Evolutionary conservation across 257 asterid genomes (phyloP), one percentile per base, ranked within the genome.

Genomic region (Buddleja alternifolia): DNA sequence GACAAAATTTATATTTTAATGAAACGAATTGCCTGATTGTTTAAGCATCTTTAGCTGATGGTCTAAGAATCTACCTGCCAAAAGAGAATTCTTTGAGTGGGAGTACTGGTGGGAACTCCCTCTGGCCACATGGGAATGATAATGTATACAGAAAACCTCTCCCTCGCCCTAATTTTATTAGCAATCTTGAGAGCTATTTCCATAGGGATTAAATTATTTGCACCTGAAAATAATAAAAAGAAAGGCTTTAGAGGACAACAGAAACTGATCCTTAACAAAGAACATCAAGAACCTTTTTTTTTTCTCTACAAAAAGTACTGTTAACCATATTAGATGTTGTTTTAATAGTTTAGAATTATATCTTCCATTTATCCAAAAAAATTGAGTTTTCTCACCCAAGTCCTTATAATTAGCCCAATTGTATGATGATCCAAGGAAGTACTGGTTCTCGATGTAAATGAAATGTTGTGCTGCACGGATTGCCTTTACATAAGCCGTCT

Each of bases 61-160:
- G 36, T 59, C 9, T 7, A 17, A 62, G n/a, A 21, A 47, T 36
- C 4, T 78, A 91, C 97, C 93, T 88, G 97, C 97, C 97, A 91
- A 79, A 80, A 91, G 46, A 91, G 90, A 63, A 91, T 91, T 75
- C 97, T 79, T 80, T 91, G 97, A 77, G 92, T 85, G 19, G 97
- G 84, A 29, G 82, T 77, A 75, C 95, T 83, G 0, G 90, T 86
- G 20, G 97, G 97, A 81, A 58, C 90, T 61, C 97, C 97, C 80
- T 91, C 97, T 1, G 97, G 97, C 97, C 97, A 91, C 97, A 91
- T 91, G 2, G 97, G 97, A 74, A 91, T 73, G 8, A 91, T 77
- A 69, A 91, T 82, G 58, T 91, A 91, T 32, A 85, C 97, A 16
- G 95, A 67, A 78, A 91, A 91, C 75, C 96, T 87, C 81, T 91